Base-by-base conservation (phyloP, 441 rosid species). In the Lepidium campestre region DNA sequence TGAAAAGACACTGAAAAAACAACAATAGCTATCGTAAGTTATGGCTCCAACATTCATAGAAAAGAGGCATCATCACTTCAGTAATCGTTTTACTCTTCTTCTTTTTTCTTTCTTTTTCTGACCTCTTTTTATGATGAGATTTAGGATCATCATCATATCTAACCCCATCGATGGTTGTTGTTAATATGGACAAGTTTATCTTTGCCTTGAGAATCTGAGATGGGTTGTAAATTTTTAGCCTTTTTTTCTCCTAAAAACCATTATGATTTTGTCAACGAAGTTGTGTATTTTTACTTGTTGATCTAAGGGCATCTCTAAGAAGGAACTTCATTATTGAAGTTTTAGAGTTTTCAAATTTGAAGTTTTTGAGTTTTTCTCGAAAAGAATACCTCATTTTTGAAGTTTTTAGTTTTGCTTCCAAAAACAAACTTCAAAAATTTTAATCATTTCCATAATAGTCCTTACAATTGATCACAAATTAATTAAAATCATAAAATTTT, bases 141-240 rank as follows among this genome's bases (percentile, higher is more conserved):
- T 29, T 29, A 25, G 60, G 67, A 59, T 50, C 52, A 50, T 68
- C 58, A 29, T 29, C 9, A 29, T 29, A 7, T 29, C 34, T 29
- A 29, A 29, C 34, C 34, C 10, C 10, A 48, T 49, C 50, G 35
- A 68, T 68, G 73, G 4, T 27, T 68, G n/a, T n/a, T n/a, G 73
- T 68, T 68, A n/a, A 39, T 57, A 46, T 62, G 48, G 29, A 36
- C 40, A 57, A 67, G 72, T 47, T 57, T 46, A n/a, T n/a, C 62
- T 57, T 57, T 57, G 39, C 64, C 32, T 41, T 37, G 50, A 47
- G 41, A 68, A 57, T 41, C 34, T 35, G 57, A 45, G 48, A 57
- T 47, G 49, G 29, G 15, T 57, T 68, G 73, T 70, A 70, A 53
- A 34, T 32, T 20, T 3, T 49, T 50, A 36, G 19, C n/a, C n/a